These are phyloP conservation scores for Debaryomycetaceae sp. DNA, from an alignment of 1,139 yeast species.

Conservation along the genomic window DNA sequence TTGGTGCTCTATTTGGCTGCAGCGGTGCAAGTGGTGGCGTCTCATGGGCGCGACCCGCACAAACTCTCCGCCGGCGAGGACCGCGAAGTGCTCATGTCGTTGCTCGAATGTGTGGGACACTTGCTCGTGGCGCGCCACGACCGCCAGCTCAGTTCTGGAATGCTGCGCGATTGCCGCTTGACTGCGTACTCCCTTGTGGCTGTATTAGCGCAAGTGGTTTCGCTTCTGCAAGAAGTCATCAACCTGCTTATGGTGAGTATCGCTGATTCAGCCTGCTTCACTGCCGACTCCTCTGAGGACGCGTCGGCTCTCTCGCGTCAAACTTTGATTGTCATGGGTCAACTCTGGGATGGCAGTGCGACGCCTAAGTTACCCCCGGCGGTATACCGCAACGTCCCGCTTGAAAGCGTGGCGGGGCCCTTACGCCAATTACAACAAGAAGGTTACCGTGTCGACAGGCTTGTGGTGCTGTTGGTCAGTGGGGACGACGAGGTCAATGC, in stretches of 20 bases:
- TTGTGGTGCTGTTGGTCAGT: constrained; percentile 23
- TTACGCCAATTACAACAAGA: constrained; percentile 19
- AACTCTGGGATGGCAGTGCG: constrained; percentile 19
- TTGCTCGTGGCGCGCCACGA: constrained; percentile 33
- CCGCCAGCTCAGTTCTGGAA: constrained; percentile 22
- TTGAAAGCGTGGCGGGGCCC: constrained; percentile 1
- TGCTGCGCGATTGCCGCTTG: constrained; percentile 63
- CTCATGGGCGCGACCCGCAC: constrained; percentile 27
- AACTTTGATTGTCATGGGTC: constrained; percentile 39
- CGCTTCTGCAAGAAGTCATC: constrained; percentile 59
- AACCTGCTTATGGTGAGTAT: constrained; percentile 71
- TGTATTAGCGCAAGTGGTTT: constrained; percentile 70
- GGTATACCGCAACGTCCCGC: not conserved
- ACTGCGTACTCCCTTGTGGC: constrained; percentile 81
- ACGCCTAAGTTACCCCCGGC: not conserved
- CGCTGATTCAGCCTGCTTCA: too few species aligned
- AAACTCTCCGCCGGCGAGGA: constrained; percentile 17
- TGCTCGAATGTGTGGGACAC: constrained; percentile 56
- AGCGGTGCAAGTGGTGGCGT: constrained; percentile 56
- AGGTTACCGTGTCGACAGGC: constrained; percentile 27
- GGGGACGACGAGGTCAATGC: not conserved
- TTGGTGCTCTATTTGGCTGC: constrained; percentile 75
- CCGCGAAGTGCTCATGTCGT: constrained; percentile 41
- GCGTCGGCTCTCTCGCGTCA: constrained; percentile 20
- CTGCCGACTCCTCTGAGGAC: too few species aligned